Conservation (phyloP, 2,329 filamentous ascomycete genomes). For the Epichloe baconii region DNA sequence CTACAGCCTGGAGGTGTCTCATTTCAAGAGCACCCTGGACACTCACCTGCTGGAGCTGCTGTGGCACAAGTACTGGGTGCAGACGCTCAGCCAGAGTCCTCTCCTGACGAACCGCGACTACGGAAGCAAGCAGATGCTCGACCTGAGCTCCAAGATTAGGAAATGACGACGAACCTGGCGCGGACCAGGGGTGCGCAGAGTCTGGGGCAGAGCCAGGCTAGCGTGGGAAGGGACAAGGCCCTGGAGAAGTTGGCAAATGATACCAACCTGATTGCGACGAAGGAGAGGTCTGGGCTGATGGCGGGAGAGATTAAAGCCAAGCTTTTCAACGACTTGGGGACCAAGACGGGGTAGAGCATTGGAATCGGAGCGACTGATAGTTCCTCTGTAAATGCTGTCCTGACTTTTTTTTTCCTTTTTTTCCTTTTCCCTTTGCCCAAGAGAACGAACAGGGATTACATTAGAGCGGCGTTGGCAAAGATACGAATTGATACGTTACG, state of each 20-base stretch:
- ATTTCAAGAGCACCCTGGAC: conserved; percentile 91
- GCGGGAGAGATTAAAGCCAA: conserved; percentile 50
- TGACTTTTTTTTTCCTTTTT: background rate
- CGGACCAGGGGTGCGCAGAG: conserved; percentile 15
- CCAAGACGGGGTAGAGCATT: conserved; percentile 1
- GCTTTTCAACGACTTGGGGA: conserved; percentile 38
- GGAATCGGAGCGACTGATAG: background rate
- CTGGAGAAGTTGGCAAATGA: conserved; percentile 48
- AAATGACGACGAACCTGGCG: conserved; percentile 34
- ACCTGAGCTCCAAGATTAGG: conserved; percentile 73
- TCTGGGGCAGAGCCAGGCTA: conserved; percentile 14
- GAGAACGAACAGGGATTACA: background rate
- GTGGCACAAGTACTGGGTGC: conserved; percentile 99
- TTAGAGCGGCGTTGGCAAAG: conserved; percentile 1
- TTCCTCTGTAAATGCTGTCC: background rate
- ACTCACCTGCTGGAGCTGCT: conserved; percentile 72
- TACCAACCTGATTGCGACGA: conserved; percentile 46
- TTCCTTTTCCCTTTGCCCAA: background rate
- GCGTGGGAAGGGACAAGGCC: conserved; percentile 25
- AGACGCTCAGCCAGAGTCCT: conserved; percentile 83
- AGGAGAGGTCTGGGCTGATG: conserved; percentile 50
- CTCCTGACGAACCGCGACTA: conserved; percentile 89
- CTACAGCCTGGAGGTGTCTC: conserved; percentile 80
- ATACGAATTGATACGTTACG: background rate
- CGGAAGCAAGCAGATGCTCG: conserved; percentile 80